phyloP scores from a whole-genome alignment of 2,329 filamentous ascomycete species.

The Aspergillus brasiliensis region DNA sequence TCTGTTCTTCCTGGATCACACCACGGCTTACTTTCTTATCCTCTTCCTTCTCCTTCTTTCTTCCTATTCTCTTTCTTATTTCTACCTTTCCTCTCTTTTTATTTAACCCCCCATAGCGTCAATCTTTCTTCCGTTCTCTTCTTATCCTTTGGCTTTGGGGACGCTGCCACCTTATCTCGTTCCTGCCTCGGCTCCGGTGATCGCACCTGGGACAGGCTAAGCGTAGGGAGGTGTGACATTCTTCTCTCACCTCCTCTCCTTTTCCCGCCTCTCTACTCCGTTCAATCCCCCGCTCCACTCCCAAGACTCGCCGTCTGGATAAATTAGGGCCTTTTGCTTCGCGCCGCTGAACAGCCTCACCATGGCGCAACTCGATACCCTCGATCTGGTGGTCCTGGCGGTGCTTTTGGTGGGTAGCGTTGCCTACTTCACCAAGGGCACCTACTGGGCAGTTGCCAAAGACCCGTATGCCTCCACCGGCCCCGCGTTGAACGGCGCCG shows the following conservation, averaged over 20 bases:
- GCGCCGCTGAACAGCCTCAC: constrained; percentile 12
- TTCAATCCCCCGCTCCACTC: constrained; percentile 4
- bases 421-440: constrained; percentile 98
- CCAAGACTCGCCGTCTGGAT: neutral
- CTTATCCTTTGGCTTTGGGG: constrained; percentile 5
- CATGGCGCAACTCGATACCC: constrained; percentile 95
- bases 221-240: constrained; percentile 11
- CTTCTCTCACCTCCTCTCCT: constrained; percentile 6
- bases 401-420: constrained; percentile 81
- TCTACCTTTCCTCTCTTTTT: constrained; percentile 9
- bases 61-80: constrained; percentile 11
- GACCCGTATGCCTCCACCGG: constrained; percentile 83
- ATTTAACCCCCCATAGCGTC: neutral
- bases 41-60: constrained; percentile 12
- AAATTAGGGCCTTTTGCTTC: neutral
- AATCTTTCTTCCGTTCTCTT: constrained; percentile 8
- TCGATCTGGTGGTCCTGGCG: constrained; percentile 90
- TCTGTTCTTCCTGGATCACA: constrained; percentile 19
- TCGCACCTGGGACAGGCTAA: constrained; percentile 7
- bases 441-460: constrained; percentile 77
- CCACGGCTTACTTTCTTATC: constrained; percentile 20
- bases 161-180: constrained; percentile 1
- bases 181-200: constrained; percentile 6
- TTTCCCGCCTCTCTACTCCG: constrained; percentile 9
- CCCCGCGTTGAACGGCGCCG: constrained; percentile 60